Percentiles rank a stretch among this genome's conserved stretches.
Conservation (phyloP, 1,139 yeast genomes). For the Saccharomycopsis hybrid region DNA sequence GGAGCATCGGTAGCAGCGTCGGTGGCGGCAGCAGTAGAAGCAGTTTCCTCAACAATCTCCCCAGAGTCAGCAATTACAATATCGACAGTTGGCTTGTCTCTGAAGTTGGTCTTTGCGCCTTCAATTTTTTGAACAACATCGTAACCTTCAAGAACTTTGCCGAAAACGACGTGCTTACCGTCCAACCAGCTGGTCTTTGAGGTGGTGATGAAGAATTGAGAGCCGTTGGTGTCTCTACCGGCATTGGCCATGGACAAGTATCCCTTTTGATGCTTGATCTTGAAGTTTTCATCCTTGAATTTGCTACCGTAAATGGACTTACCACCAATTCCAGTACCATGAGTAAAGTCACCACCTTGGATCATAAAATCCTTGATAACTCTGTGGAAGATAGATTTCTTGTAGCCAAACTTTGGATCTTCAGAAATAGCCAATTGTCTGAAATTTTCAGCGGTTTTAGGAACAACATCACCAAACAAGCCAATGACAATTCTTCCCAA, state of each 20-base stretch:
- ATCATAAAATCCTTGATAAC: slow-evolving; percentile 91
- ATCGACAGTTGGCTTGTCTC: slow-evolving; percentile 64
- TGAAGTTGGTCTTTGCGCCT: slow-evolving; percentile 62
- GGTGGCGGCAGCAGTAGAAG: slow-evolving; percentile 14
- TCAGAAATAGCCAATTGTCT: slow-evolving; percentile 47
- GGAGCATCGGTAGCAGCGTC: slow-evolving; percentile 11
- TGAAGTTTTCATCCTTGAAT: slow-evolving; percentile 86
- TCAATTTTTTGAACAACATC: slow-evolving; percentile 78
- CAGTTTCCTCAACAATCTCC: slow-evolving; percentile 42
- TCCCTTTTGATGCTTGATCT: slow-evolving; percentile 78
- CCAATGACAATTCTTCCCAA: slow-evolving; percentile 72
- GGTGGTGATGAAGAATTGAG: slow-evolving; percentile 93
- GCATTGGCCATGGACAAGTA: slow-evolving; percentile 94
- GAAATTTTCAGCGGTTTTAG: slow-evolving; percentile 90
- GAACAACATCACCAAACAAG: slow-evolving; percentile 82
- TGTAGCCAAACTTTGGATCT: slow-evolving; percentile 67
- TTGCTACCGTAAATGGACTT: slow-evolving; percentile 87
- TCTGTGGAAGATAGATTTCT: slow-evolving; percentile 85
- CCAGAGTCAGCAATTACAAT: slow-evolving; percentile 75
- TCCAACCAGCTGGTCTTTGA: slow-evolving; percentile 88
- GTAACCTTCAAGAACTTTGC: slow-evolving; percentile 85
- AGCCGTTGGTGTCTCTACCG: slow-evolving; percentile 93
- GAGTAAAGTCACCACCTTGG: slow-evolving; percentile 97
- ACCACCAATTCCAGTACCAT: slow-evolving; percentile 92
- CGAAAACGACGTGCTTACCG: slow-evolving; percentile 93